These are phyloP conservation scores for Acanthamoeba royreba DNA, from an alignment of 208 protist genomes.

Conservation along the genomic window DNA sequence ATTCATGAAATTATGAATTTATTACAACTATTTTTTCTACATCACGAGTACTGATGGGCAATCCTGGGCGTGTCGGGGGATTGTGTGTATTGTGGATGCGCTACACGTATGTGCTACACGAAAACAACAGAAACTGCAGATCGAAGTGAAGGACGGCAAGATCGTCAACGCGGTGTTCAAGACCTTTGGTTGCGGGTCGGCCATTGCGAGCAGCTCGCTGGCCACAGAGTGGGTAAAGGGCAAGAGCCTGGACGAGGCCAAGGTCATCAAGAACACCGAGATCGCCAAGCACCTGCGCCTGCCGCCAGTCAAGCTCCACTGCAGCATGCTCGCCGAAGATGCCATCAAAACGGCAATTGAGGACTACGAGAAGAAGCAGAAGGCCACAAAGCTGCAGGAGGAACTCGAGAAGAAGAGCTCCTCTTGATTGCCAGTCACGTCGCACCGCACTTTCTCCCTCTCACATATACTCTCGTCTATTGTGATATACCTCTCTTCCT, in stretches of 20 bases:
- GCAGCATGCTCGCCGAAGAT: slow-evolving; percentile 98
- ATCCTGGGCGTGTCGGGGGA: too few species aligned
- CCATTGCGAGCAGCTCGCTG: slow-evolving; percentile 95
- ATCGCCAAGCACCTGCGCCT: slow-evolving; percentile 98
- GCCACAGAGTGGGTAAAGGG: slow-evolving; percentile 97
- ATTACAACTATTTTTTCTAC: too few species aligned
- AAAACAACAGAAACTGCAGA: neutral
- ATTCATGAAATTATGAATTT: too few species aligned
- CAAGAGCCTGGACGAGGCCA: slow-evolving; percentile 95
- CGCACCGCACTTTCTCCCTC: too few species aligned
- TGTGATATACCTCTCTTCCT: too few species aligned
- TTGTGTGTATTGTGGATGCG: too few species aligned
- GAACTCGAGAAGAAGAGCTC: neutral
- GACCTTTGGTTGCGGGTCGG: slow-evolving; percentile 99
- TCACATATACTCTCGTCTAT: too few species aligned
- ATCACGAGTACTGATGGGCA: too few species aligned
- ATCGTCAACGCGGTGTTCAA: slow-evolving; percentile 97
- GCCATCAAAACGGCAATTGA: slow-evolving; percentile 97
- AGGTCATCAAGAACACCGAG: slow-evolving; percentile 96
- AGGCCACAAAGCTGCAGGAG: neutral
- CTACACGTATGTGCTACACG: too few species aligned
- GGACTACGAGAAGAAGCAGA: slow-evolving; percentile 73
- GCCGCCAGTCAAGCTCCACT: slow-evolving; percentile 99
- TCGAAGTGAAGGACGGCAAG: neutral
- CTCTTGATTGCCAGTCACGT: too few species aligned